Conservation (phyloP, 768 basidiomycete species). For the Clathrus columnatus region DNA sequence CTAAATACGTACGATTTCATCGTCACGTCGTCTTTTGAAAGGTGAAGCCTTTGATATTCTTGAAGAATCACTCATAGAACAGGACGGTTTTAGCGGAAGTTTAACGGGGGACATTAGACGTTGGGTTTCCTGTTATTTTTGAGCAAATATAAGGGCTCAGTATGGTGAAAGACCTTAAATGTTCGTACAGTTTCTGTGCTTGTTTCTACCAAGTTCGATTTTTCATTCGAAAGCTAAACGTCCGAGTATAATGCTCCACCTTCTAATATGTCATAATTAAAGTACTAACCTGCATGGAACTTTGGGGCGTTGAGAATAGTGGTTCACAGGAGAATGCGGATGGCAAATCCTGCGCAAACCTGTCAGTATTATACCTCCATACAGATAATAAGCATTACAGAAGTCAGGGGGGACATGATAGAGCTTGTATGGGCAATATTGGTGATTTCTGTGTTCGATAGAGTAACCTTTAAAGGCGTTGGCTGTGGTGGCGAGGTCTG, state of each 20-base stretch:
- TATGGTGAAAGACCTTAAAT: neutral
- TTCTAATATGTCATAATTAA: too few relatives aligned
- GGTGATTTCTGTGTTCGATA: neutral
- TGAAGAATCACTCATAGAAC: neutral
- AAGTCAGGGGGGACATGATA: neutral
- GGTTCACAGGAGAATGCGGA: neutral
- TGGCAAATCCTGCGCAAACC: neutral
- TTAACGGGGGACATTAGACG: neutral
- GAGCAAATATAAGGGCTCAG: neutral
- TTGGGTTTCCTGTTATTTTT: neutral
- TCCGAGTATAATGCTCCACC: too few relatives aligned
- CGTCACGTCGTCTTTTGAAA: neutral
- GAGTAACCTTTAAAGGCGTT: neutral
- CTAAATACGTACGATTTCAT: neutral
- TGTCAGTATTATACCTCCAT: too few relatives aligned
- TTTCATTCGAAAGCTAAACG: too few relatives aligned
- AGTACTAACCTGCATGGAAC: neutral
- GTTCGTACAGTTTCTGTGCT: neutral
- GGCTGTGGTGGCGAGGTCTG: neutral
- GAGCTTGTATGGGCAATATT: neutral
- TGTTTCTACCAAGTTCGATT: neutral
- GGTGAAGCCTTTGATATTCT: neutral
- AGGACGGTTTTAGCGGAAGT: neutral
- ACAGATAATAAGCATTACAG: neutral
- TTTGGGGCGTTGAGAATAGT: neutral